Evolutionary conservation across 2,329 filamentous ascomycete genomes (phyloP).

Genomic region (Ophiostoma ulmi): DNA sequence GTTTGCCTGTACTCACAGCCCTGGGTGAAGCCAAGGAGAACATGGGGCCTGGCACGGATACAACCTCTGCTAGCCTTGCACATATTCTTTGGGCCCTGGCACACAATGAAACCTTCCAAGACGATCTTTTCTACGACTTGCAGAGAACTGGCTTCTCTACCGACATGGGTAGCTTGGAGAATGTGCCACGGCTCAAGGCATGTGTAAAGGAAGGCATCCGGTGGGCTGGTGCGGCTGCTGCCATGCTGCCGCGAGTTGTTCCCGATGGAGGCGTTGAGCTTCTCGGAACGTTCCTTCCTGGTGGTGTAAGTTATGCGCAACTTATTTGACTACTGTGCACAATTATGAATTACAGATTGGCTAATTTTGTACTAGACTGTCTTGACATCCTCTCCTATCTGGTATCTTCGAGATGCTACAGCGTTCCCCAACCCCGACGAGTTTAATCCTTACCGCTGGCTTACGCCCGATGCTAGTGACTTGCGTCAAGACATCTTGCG

Average conservation of each 20-base stretch:
- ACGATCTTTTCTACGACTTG: slow-evolving; percentile 19
- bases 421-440: slow-evolving; percentile 21
- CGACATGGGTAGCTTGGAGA: slow-evolving; percentile 23
- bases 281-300: slow-evolving; percentile 17
- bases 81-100: slow-evolving; percentile 24
- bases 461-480: slow-evolving; percentile 16
- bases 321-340: background rate
- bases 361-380: slow-evolving; percentile 11
- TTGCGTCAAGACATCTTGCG: slow-evolving; percentile 7
- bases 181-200: slow-evolving; percentile 18
- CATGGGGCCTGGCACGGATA: slow-evolving; percentile 25
- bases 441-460: slow-evolving; percentile 22
- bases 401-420: slow-evolving; percentile 20
- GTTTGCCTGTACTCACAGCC: slow-evolving; percentile 18
- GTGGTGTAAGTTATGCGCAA: slow-evolving; percentile 13
- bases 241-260: slow-evolving; percentile 24
- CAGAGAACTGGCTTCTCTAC: slow-evolving; percentile 18
- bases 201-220: slow-evolving; percentile 25
- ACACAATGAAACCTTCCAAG: slow-evolving; percentile 19
- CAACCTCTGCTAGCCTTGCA: slow-evolving; percentile 21
- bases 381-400: slow-evolving; percentile 23
- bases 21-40: slow-evolving; percentile 24
- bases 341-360: background rate
- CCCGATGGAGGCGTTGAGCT: slow-evolving; percentile 21
- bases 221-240: slow-evolving; percentile 22